A percentile compares a stretch with the other conserved stretches of the same genome.
phyloP scores from a whole-genome alignment of 2,329 filamentous ascomycete species.

The Juglanconis oblonga region DNA sequence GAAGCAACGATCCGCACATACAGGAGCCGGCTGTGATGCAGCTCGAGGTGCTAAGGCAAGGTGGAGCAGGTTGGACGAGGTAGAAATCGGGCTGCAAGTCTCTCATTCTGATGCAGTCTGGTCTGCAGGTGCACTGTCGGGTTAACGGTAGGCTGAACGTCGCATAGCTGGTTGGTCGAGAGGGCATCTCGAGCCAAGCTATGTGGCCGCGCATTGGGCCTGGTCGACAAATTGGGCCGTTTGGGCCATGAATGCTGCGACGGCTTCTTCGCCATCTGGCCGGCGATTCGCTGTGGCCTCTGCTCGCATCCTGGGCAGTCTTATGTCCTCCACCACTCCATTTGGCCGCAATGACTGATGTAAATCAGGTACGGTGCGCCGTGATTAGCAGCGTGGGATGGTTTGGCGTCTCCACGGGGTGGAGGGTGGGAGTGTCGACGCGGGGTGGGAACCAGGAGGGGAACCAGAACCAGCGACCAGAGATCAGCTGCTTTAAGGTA shows the following conservation, averaged over 20 bases:
- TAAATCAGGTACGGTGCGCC: slow-evolving; percentile 13
- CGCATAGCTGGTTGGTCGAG: slow-evolving; percentile 17
- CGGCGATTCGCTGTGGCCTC: slow-evolving; percentile 18
- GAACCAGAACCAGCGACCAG: neutral
- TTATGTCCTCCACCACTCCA: slow-evolving; percentile 6
- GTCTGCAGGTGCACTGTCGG: slow-evolving; percentile 13
- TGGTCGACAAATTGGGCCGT: slow-evolving; percentile 15
- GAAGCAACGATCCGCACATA: slow-evolving; percentile 7
- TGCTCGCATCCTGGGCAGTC: slow-evolving; percentile 9
- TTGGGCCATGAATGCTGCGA: slow-evolving; percentile 13
- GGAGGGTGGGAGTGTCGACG: neutral
- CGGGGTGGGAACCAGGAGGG: neutral
- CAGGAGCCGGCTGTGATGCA: neutral
- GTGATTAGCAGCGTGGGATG: slow-evolving; percentile 5
- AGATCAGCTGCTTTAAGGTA: neutral
- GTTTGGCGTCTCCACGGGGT: neutral
- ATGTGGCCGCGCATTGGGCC: slow-evolving; percentile 18
- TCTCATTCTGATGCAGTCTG: slow-evolving; percentile 12
- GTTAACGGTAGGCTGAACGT: slow-evolving; percentile 1
- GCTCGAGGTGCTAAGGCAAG: slow-evolving; percentile 10
- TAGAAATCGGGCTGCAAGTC: slow-evolving; percentile 14
- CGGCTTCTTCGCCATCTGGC: slow-evolving; percentile 4
- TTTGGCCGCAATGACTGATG: neutral
- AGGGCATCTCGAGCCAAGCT: slow-evolving; percentile 16
- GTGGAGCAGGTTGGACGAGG: slow-evolving; percentile 2